Evolutionary conservation across 2,329 filamentous ascomycete genomes (phyloP).

Genomic region (Dactylellina cionopaga): DNA sequence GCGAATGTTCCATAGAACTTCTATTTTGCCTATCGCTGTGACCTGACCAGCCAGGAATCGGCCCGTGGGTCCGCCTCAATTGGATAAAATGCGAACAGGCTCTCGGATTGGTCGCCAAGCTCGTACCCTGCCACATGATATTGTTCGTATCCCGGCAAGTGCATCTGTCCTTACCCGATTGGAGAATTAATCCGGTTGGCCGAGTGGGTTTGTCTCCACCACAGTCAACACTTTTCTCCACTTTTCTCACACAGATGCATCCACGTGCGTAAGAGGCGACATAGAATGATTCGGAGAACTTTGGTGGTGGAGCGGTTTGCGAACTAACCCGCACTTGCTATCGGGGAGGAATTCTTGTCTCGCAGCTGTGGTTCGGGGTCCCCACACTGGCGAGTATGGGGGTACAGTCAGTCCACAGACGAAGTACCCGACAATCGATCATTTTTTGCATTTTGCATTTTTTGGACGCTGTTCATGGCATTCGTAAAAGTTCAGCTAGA

Average conservation of each 20-base stretch:
- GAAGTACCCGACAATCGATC: no score
- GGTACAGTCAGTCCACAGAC: no score
- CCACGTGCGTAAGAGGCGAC: conserved; percentile 42
- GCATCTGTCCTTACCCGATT: conserved; percentile 20
- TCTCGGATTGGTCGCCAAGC: conserved; percentile 20
- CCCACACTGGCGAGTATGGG: conserved; percentile 26
- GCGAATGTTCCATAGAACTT: conserved; percentile 52
- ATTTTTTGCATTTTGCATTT: no score
- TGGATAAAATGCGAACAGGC: conserved; percentile 42
- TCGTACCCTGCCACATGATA: conserved; percentile 30
- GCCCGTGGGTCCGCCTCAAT: conserved; percentile 48
- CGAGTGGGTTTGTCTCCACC: conserved; percentile 24
- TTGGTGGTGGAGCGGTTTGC: conserved; percentile 24
- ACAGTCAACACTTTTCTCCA: conserved; percentile 29
- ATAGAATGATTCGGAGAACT: conserved; percentile 37
- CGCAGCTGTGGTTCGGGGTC: conserved; percentile 16
- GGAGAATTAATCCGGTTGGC: conserved; percentile 52
- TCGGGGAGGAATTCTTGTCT: conserved; percentile 11
- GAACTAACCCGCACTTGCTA: background rate
- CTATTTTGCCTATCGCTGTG: conserved; percentile 48
- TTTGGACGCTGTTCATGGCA: background rate
- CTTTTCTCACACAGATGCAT: conserved; percentile 19
- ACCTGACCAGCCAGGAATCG: conserved; percentile 13
- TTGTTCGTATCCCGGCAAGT: conserved; percentile 6
- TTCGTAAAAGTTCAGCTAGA: background rate